A percentile compares a stretch with the other conserved stretches of the same genome.
phyloP scores from a whole-genome alignment of 805 yeast genomes.

The Helenozyma baotianmanensis region DNA sequence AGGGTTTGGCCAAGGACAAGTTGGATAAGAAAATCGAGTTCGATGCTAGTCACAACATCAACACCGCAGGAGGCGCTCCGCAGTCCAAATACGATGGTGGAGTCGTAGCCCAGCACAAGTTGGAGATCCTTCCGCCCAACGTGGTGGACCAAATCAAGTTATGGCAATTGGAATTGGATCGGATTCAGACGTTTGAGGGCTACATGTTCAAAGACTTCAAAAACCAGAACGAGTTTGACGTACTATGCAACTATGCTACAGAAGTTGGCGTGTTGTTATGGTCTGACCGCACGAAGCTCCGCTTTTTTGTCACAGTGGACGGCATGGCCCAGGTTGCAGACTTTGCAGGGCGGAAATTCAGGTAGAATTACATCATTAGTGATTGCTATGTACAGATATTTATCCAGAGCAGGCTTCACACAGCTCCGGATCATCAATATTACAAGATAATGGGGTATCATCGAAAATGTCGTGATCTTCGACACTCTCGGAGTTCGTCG shows the following conservation, averaged over 20 bases:
- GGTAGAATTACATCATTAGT: conserved; percentile 2
- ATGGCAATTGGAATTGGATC: conserved; percentile 95
- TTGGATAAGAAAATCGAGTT: conserved; percentile 64
- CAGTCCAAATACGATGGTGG: conserved; percentile 25
- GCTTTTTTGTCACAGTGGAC: conserved; percentile 82
- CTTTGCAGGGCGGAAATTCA: conserved; percentile 62
- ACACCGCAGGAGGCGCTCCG: conserved; percentile 41
- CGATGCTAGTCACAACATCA: conserved; percentile 46
- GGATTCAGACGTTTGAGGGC: conserved; percentile 84
- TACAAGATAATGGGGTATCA: conserved; percentile 30
- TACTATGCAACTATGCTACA: conserved; percentile 69
- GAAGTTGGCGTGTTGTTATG: conserved; percentile 92
- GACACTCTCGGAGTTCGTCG: background rate
- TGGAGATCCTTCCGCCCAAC: conserved; percentile 82
- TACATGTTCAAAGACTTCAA: conserved; percentile 83
- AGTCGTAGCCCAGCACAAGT: conserved; percentile 41
- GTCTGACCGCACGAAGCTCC: conserved; percentile 65
- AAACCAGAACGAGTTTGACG: conserved; percentile 69
- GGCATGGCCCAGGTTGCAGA: conserved; percentile 91
- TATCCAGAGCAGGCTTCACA: conserved; percentile 25
- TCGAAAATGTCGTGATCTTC: conserved; percentile 28
- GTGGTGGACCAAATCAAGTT: conserved; percentile 93
- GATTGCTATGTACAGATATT: background rate
- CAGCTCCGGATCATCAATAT: conserved; percentile 18
- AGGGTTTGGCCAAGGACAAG: conserved; percentile 64